Evolutionary conservation across 768 basidiomycete species (phyloP).

Genomic region (Tricholoma saponaceum): DNA sequence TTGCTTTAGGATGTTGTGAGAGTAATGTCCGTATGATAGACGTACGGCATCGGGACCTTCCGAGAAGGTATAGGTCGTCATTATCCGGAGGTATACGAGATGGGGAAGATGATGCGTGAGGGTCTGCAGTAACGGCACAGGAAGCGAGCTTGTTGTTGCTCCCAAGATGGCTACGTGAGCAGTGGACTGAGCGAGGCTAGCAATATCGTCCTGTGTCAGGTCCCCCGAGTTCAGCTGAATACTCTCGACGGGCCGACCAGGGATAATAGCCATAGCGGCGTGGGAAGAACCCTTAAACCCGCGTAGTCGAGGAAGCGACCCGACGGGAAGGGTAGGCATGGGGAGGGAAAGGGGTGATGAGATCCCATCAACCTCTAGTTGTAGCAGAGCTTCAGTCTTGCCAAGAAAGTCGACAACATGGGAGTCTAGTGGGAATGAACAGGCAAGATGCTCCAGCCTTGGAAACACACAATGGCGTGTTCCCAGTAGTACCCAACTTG

Average conservation of each 20-base stretch:
- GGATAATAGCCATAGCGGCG: conserved; percentile 52
- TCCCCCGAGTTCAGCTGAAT: conserved; percentile 61
- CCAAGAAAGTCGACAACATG: conserved; percentile 57
- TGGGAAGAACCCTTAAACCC: conserved; percentile 61
- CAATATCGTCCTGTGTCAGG: conserved; percentile 53
- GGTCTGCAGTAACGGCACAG: conserved; percentile 51
- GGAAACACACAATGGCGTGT: conserved; percentile 31
- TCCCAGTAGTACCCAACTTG: conserved; percentile 51
- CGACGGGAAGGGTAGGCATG: conserved; percentile 33
- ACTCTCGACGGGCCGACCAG: conserved; percentile 61
- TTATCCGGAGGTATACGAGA: conserved; percentile 64
- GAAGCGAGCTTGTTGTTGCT: conserved; percentile 54
- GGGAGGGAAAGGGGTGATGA: conserved; percentile 23
- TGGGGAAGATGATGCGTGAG: conserved; percentile 55
- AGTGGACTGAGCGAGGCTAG: conserved; percentile 45
- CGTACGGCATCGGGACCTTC: conserved; percentile 51
- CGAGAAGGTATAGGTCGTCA: conserved; percentile 49
- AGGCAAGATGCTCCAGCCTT: conserved; percentile 51
- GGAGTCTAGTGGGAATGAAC: conserved; percentile 57
- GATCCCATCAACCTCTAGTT: conserved; percentile 52
- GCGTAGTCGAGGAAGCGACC: conserved; percentile 38
- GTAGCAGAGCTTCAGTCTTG: conserved; percentile 47
- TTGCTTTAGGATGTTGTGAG: conserved; percentile 11
- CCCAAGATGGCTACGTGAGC: conserved; percentile 52
- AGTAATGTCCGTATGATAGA: conserved; percentile 9